Evolutionary conservation across 2,329 filamentous ascomycete genomes (phyloP), one percentile per base, ranked within the genome.

Genomic region (Esteya vermicola): DNA sequence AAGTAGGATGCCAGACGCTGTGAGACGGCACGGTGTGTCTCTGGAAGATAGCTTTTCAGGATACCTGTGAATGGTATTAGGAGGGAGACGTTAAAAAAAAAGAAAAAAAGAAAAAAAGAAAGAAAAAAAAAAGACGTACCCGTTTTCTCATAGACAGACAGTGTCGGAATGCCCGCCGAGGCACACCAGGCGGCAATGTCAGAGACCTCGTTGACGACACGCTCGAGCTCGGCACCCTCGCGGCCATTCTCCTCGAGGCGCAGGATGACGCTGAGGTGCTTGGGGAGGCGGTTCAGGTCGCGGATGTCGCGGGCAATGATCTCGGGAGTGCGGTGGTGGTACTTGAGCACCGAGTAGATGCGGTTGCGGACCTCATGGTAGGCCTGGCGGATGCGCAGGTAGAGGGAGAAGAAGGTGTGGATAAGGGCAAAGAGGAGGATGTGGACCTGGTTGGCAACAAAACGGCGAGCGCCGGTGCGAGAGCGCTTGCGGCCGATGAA

Each of bases 261-360:
- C 43, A 98, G 62, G 40, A 96, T 79, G 10, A 93, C 80, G 54
- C 86, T 95, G 38, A 98, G 59, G 55, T 98, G 91, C 48, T 81
- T 74, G 3, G 91, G 91, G 44, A 93, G 61, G 51, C 81, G 76
- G 43, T 67, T 70, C 42, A 98, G 60, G 9, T 71, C 69, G 56
- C 76, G 76, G 21, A 96, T 80, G 61, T 98, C 91, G 52, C 81
- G 79, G 53, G 81, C 78, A 50, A 98, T 94, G 54, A 94, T 76
- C 55, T 93, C 85, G 8, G 91, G 91, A 1, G 89, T 93, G 39
- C 85, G 83, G 59, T 98, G 91, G 62, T 98, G 93, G 63, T 98
- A 91, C 58, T 89, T 88, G 40, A 93, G 68, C 45, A 96, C 72
- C 9, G 85, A 83, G 39, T 85, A 74, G 47, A 89, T 64, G 44